Evolutionary conservation across 2,329 filamentous ascomycete genomes (phyloP), one percentile per base, ranked within the genome.

Genomic region (Diplodia sapinea): DNA sequence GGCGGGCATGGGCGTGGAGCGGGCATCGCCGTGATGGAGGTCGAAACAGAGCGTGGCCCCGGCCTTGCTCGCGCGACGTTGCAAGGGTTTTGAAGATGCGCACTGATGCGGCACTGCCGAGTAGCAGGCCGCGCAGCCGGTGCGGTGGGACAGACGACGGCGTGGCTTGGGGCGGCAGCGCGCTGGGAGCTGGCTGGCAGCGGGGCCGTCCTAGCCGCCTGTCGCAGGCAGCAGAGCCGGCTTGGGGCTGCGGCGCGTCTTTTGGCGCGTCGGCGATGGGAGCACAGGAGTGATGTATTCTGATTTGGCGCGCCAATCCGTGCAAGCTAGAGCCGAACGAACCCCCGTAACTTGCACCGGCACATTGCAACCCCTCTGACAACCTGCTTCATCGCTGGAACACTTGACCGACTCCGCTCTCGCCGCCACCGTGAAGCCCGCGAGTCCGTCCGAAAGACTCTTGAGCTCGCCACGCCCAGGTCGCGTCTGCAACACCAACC

Each of bases 61-160:
- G 20, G 59, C 59, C 59, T 63, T 51, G 29, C 29, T 63, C 29
- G 59, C 59, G 59, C 59, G 59, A 63, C 59, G 59, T 20, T 63
- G 59, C 59, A 63, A 63, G 59, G 59, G 59, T 63, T 63, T 63
- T 63, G 59, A 63, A 63, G 59, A 63, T 63, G 59, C 59, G 59
- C 59, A 63, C 59, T 63, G 59, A 63, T 51, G 47, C 59, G 17
- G 59, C 57, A 62, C n/a, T 50, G 57, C 57, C 57, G 26, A 50
- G 40, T 23, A 50, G 29, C 38, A 61, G 59, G 43, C 23, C 43
- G 17, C 43, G 38, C 40, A 29, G 38, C 38, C 40, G 40, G 23
- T 15, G 26, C 23, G 17, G 59, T 47, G 56, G 23, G 38, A 43
- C 38, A 20, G 23, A 9, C 56, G 55, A 20, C 12, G 57, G 40